Percentiles rank a stretch among this genome's conserved stretches.
phyloP scores from a whole-genome alignment of 2,329 filamentous ascomycete genomes.

The Ophiostoma australiae region DNA sequence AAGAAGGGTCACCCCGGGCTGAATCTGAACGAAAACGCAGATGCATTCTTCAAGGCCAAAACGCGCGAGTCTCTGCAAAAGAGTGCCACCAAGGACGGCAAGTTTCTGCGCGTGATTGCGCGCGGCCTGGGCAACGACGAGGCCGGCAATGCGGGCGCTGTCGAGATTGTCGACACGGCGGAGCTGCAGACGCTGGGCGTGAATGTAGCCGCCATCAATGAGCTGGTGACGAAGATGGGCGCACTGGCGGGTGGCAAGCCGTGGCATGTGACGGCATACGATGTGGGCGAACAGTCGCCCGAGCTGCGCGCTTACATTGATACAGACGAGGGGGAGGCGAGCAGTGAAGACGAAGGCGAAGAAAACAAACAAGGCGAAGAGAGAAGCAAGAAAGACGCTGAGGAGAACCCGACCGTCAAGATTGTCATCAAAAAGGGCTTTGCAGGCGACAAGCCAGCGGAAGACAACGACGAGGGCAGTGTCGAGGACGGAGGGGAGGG shows the following conservation, averaged over 20 bases:
- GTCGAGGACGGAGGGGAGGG: slow-evolving; percentile 33
- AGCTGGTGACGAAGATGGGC: background rate
- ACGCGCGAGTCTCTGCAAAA: slow-evolving; percentile 26
- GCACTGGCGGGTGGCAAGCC: slow-evolving; percentile 5
- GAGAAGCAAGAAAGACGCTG: background rate
- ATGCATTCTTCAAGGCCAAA: background rate
- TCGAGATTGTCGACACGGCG: slow-evolving; percentile 57
- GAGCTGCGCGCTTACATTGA: slow-evolving; percentile 1
- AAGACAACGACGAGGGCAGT: slow-evolving; percentile 12
- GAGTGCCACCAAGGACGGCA: background rate
- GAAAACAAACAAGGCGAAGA: background rate
- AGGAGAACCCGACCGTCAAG: background rate
- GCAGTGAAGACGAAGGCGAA: background rate
- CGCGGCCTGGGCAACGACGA: slow-evolving; percentile 47
- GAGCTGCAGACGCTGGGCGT: slow-evolving; percentile 67
- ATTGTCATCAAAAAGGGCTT: background rate
- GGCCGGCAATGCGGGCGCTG: slow-evolving; percentile 45
- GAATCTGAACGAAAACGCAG: background rate
- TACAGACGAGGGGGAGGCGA: background rate
- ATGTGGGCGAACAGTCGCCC: background rate
- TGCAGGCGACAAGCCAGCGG: background rate
- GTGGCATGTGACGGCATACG: background rate
- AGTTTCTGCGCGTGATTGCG: slow-evolving; percentile 42
- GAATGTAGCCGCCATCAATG: slow-evolving; percentile 63
- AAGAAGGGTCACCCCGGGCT: background rate